Evolutionary conservation across 202 grass and related monocot species (phyloP).

Genomic region (Setaria italica): DNA sequence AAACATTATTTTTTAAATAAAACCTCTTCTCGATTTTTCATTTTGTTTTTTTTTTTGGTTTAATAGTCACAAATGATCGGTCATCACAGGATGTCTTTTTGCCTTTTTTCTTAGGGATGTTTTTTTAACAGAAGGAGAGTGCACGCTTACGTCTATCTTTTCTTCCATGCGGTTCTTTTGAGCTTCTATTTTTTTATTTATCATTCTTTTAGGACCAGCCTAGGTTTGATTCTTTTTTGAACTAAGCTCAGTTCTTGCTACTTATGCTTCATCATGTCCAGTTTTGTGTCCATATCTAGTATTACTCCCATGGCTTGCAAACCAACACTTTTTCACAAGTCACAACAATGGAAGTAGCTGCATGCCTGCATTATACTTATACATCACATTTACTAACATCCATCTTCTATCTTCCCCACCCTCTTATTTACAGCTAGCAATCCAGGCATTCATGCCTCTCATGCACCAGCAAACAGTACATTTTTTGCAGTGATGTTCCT

Average conservation of each 20-base stretch:
- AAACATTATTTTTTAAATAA: not conserved
- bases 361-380: not conserved
- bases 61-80: too few species aligned
- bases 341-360: not conserved
- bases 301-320: not conserved
- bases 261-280: not conserved
- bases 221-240: not conserved
- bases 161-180: not conserved
- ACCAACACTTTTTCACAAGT: not conserved
- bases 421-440: not conserved
- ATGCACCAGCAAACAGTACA: constrained; percentile 8
- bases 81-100: not conserved
- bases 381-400: not conserved
- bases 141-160: not conserved
- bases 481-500: not conserved
- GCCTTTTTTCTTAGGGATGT: too few species aligned
- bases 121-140: not conserved
- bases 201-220: not conserved
- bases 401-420: not conserved
- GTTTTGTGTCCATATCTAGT: not conserved
- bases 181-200: not conserved
- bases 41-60: not conserved
- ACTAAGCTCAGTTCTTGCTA: not conserved
- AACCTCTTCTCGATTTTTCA: not conserved
- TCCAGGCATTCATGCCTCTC: not conserved